phyloP scores from a whole-genome alignment of 768 basidiomycete species.

The Tulasnella sp. region DNA sequence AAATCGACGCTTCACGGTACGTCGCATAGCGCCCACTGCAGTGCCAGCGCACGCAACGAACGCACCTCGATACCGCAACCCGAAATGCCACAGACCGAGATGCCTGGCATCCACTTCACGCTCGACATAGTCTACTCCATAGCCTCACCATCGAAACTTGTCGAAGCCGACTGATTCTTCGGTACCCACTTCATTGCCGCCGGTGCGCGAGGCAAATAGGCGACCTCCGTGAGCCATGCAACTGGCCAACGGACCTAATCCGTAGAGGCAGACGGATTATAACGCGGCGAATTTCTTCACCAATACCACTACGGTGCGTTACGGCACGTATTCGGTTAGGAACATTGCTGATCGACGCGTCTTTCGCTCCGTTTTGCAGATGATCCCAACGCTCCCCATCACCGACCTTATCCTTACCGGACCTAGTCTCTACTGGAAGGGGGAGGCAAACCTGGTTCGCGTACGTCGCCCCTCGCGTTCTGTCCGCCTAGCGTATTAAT shows the following conservation, averaged over 20 bases:
- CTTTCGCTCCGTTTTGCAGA: background rate
- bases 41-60: background rate
- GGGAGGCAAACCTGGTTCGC: conserved; percentile 46
- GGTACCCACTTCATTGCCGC: conserved; percentile 41
- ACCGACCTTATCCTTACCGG: conserved; percentile 55
- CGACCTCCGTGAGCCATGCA: conserved; percentile 65
- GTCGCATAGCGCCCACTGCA: background rate
- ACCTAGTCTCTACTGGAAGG: conserved; percentile 63
- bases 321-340: too few species aligned
- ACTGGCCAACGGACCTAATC: conserved; percentile 46
- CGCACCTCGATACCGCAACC: background rate
- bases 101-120: conserved; percentile 67
- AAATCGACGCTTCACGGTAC: background rate
- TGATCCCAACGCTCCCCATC: conserved; percentile 27
- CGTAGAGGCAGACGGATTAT: conserved; percentile 22
- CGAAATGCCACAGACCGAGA: conserved; percentile 52
- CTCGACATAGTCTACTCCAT: conserved; percentile 69
- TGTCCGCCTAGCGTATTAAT: background rate
- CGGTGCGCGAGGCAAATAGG: conserved; percentile 57
- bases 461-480: background rate
- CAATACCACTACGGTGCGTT: conserved; percentile 1
- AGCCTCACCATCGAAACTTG: conserved; percentile 59
- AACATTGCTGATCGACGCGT: too few species aligned
- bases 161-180: conserved; percentile 66
- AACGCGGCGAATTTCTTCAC: background rate